Base-by-base conservation (phyloP, 192 early-diverging fungal species). In the Umbelopsis vinacea region DNA sequence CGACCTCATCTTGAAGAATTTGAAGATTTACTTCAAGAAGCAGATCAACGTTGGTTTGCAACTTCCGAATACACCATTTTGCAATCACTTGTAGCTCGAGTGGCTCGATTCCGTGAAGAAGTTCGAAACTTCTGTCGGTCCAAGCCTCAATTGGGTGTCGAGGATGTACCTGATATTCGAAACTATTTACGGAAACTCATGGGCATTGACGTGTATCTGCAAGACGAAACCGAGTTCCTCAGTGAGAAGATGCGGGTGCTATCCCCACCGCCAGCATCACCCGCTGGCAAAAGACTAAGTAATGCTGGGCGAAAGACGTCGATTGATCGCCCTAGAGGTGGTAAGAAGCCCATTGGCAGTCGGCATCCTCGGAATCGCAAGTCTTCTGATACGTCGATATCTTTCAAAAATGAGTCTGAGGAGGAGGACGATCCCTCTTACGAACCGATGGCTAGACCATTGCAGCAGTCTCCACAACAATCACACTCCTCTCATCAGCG, bases 11-110 rank as follows among this genome's bases (percentile, higher is more conserved):
- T 79, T 19, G 75, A 82, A n/a, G 72, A 72, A 15, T 40, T 88
- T 14, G 73, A 72, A 14, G 68, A 76, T 9, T 68, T 81, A 23
- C 72, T 87, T 10, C 77, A 76, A 7, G 79, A 82, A 8, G 81
- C 84, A 14, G 77, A 85, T 24, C 21, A 45, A 5, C 60, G 88
- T 23, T 68, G 52, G 17, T 81, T 90, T 63, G 76, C 86, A 40
- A 75, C 83, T 3, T 47, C 76, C 12, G 80, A 81, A 12, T 83
- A 71, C 43, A 26, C 68, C 0, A 55, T 55, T 15, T 33, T 80
- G 0, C 47, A 68, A n/a, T 60, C 55, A 9, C 67, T 73, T 22
- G 21, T 76, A 6, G 54, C 52, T 2, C 14, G 33, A 21, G 67
- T 76, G 22, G 46, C 46, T 14, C 22, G 24, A 19, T 76, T 72